Evolutionary conservation across 1,284 basidiomycete species (phyloP), one percentile per base, ranked within the genome.

Genomic region (Kwoniella shivajii): DNA sequence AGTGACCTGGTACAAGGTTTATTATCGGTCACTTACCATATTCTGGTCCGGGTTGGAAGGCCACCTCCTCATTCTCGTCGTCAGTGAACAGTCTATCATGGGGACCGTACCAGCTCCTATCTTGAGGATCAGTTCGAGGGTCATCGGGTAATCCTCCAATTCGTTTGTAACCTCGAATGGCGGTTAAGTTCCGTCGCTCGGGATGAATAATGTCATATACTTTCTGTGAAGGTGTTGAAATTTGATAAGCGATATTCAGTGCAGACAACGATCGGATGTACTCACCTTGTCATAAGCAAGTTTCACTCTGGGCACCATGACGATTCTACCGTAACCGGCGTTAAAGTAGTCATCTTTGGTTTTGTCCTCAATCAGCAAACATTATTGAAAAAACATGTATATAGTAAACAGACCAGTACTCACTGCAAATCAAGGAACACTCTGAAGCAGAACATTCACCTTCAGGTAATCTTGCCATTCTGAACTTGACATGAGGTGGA

Each of bases 231-330:
- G n/a, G 36, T 31, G 27, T 41, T 1, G 11, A 41, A 14, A 1
- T 3, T 24, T 34, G 20, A 24, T 6, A 9, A 10, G 0, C 16
- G 9, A 22, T n/a, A 14, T 33, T 34, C 34, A 49, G 37, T 41
- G 18, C 3, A 27, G 14, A 18, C 18, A 24, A 18, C 20, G 51
- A 30, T 9, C 11, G 11, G 27, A 41, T 14, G 7, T 18, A 80
- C 85, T 54, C 62, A 90, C 90, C 71, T 84, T 83, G 78, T 96
- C 93, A 71, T 97, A 96, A 0, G 93, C 93, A 51, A 97, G 81
- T 76, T 96, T 95, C 47, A 97, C 93, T 46, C 93, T 82, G 1
- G 93, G 92, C 0, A 96, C 91, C 92, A 96, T 97, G 78, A 96
- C 83, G 67, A 97, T 95, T 53, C 93, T 82, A 1, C 93, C 93